Evolutionary conservation across 164 flowering plant genomes (phyloP), one percentile per base, ranked within the genome.

Genomic region (Liquidambar formosana): DNA sequence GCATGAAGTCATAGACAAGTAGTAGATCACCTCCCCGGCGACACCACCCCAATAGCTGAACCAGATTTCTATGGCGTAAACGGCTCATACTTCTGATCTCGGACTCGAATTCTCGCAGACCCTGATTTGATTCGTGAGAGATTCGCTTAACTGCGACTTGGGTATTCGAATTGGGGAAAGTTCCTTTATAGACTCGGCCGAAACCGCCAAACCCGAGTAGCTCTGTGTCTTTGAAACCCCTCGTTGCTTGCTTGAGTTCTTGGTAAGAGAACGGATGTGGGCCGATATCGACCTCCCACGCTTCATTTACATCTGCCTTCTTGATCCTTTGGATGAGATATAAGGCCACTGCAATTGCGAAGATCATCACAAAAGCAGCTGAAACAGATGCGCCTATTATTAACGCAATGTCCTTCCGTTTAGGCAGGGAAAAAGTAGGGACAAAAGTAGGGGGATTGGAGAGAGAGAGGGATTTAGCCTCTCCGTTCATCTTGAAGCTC

Each of bases 1-100:
- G n/a, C n/a, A n/a, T n/a, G n/a, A n/a, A n/a, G n/a, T n/a, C n/a
- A n/a, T n/a, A n/a, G n/a, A n/a, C n/a, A n/a, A n/a, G n/a, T n/a
- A n/a, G n/a, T n/a, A n/a, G n/a, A n/a, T n/a, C n/a, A n/a, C n/a
- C n/a, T n/a, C n/a, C n/a, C n/a, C n/a, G n/a, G n/a, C n/a, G n/a
- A n/a, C n/a, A n/a, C n/a, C n/a, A n/a, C n/a, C n/a, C n/a, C n/a
- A n/a, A n/a, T n/a, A n/a, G n/a, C n/a, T n/a, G n/a, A n/a, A n/a
- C n/a, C n/a, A n/a, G n/a, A n/a, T n/a, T n/a, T n/a, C n/a, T n/a
- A n/a, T n/a, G n/a, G n/a, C n/a, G n/a, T n/a, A n/a, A n/a, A n/a
- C n/a, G 81, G 6, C 94, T 90, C 0, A 85, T 79, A 62, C 82
- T 84, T 0, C 83, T 76, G n/a, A 89, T 83, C 58, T 89, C 94